Base-by-base conservation (phyloP, 1,284 basidiomycete genomes). In the Fomitopsis pinicola region DNA sequence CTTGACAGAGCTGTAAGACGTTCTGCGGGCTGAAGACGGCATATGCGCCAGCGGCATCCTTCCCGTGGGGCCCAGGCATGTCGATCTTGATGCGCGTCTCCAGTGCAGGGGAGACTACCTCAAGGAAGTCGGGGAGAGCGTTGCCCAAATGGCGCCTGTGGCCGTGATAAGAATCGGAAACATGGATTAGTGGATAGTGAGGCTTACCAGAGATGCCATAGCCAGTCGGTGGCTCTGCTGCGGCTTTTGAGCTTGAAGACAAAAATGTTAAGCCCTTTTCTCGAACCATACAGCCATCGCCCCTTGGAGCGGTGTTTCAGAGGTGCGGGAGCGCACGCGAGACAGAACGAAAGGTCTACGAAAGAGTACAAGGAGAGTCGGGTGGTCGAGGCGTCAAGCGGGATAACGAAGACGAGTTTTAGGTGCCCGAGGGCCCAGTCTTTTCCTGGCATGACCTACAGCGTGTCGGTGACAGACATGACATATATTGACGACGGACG, bases 301-400 rank as follows among this genome's bases (percentile, higher is more conserved):
- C 77, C 72, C 56, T 76, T 81, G 1, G 78, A 71, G 42, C 75
- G 71, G 40, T 76, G 73, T 42, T 76, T 73, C 42, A 77, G 63
- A 9, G 80, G 76, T 2, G 82, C 82, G 0, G 87, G 86, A 6
- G 82, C 80, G 65, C 88, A 92, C 1, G 84, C 82, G 35, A 95
- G 71, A 67, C 87, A 92, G 69, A 94, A 94, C 1, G 91, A 87
- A 58, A 91, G 74, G 68, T 95, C 93, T 45, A 88, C 82, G 63
- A 91, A 89, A 12, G 92, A 95, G 71, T 91, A 95, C 17, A 95
- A 70, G 1, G 89, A 93, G 28, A 94, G 73, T 38, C 78, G 80
- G 0, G 91, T 93, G 52, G 77, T 75, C 3, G 78, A 73, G 2
- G 79, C 76, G 59, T 79, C 78, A 40, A 95, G 77, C 1, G 91